Percentiles rank a stretch among this genome's conserved stretches.
Evolutionary conservation across 306 rosid genomes (phyloP).

Genomic region (Cicer chorassanicum): DNA sequence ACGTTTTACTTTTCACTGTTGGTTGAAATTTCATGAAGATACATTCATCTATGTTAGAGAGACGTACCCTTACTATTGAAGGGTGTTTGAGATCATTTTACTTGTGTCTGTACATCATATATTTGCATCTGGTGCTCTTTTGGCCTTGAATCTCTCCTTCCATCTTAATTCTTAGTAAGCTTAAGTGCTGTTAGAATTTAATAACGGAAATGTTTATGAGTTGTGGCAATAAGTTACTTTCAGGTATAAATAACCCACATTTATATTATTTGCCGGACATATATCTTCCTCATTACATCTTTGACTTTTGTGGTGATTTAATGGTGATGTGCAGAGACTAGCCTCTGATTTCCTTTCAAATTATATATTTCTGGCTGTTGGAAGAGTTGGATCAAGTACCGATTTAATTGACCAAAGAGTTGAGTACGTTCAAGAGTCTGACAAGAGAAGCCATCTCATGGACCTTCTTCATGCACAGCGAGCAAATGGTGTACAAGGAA

Average conservation of each 20-base stretch:
- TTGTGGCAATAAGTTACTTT: conserved; percentile 23
- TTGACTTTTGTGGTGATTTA: conserved; percentile 37
- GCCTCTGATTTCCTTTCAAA: conserved; percentile 93
- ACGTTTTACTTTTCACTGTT: background rate
- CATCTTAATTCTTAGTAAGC: conserved; percentile 23
- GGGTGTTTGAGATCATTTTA: conserved; percentile 30
- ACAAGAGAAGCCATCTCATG: conserved; percentile 98
- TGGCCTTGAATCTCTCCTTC: conserved; percentile 1
- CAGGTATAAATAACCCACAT: background rate
- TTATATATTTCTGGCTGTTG: conserved; percentile 92
- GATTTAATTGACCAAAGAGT: conserved; percentile 96
- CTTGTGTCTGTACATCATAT: conserved; percentile 16
- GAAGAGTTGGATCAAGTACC: conserved; percentile 99
- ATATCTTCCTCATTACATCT: conserved; percentile 8
- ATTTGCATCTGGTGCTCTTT: conserved; percentile 8
- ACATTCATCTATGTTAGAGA: conserved; percentile 12
- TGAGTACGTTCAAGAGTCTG: conserved; percentile 92
- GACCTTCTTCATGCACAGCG: conserved; percentile 99
- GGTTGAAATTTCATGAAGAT: conserved; percentile 15
- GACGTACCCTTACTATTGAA: conserved; percentile 16
- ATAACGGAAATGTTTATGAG: conserved; percentile 14
- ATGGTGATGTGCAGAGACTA: conserved; percentile 75
- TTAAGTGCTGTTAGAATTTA: background rate
- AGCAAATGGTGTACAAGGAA: conserved; percentile 81
- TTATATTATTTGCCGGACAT: conserved; percentile 23